A percentile compares a stretch with the other conserved stretches of the same genome.
Conservation (phyloP, 1,284 basidiomycete genomes). For the Inonotus hispidus region DNA sequence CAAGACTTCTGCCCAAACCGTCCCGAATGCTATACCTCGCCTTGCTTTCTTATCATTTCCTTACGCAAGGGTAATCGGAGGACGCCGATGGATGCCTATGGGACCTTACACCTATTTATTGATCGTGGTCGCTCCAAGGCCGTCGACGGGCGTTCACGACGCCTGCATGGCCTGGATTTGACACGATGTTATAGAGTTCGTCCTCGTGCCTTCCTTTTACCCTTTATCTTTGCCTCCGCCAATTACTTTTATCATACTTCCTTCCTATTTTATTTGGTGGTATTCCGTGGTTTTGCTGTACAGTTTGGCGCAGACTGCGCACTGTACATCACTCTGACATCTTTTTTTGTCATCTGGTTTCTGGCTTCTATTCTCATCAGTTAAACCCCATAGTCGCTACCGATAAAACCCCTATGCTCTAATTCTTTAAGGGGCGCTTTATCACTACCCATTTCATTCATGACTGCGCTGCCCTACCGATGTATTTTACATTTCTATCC, state of each 20-base stretch:
- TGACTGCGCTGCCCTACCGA: not conserved
- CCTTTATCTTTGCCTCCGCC: not conserved
- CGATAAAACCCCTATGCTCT: not conserved
- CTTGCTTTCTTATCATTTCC: slow-evolving; percentile 10
- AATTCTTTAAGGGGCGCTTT: slow-evolving; percentile 1
- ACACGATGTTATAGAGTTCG: not conserved
- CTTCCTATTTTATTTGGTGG: slow-evolving; percentile 11
- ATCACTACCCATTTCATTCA: not conserved
- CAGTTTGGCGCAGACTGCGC: slow-evolving; percentile 10
- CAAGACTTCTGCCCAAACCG: not conserved
- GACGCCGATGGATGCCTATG: not conserved
- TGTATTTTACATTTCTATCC: slow-evolving; percentile 5
- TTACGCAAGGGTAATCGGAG: not conserved
- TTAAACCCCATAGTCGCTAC: not conserved
- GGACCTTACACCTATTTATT: slow-evolving; percentile 7
- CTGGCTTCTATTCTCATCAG: not conserved
- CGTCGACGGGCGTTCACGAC: not conserved
- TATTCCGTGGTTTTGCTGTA: slow-evolving; percentile 13
- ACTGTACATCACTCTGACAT: slow-evolving; percentile 13
- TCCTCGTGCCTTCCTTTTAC: not conserved
- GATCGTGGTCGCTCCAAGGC: not conserved
- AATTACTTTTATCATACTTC: not conserved
- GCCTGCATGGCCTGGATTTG: not conserved
- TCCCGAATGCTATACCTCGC: slow-evolving; percentile 5
- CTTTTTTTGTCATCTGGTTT: not conserved